Percentiles rank a stretch among this genome's conserved stretches.
Evolutionary conservation across 495 filamentous ascomycete species (phyloP).

Genomic region (Aspergillus mulundensis): DNA sequence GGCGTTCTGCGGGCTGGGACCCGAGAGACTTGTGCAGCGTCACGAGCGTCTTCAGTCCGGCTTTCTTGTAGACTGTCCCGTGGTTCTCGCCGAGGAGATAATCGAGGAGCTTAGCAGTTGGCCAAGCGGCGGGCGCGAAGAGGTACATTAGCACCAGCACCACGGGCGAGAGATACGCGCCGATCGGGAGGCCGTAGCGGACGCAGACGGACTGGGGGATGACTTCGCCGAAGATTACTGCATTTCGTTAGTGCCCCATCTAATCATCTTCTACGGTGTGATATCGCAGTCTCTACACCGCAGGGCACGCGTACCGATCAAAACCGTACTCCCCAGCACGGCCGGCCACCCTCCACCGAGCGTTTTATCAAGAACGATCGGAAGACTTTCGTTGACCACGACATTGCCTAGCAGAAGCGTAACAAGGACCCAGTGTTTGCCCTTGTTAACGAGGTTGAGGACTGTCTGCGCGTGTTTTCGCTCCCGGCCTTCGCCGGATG

Average conservation of each 20-base stretch:
- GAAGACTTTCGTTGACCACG: conserved; percentile 95
- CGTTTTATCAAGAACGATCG: conserved; percentile 88
- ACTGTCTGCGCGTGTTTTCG: conserved; percentile 77
- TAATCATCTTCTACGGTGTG: neutral
- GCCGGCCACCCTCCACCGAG: conserved; percentile 96
- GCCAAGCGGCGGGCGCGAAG: conserved; percentile 82
- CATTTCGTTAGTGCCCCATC: conserved; percentile 14
- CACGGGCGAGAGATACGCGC: conserved; percentile 85
- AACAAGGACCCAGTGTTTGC: conserved; percentile 98
- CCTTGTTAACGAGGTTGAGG: conserved; percentile 72
- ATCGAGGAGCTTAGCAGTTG: conserved; percentile 84
- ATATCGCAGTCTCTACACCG: too few species aligned
- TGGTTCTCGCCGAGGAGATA: conserved; percentile 84
- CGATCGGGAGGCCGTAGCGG: conserved; percentile 90
- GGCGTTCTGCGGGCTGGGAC: conserved; percentile 69
- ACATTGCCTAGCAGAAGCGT: conserved; percentile 95
- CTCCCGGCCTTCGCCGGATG: conserved; percentile 73
- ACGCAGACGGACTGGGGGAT: conserved; percentile 95
- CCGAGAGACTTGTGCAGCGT: conserved; percentile 90
- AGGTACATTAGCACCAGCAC: conserved; percentile 89
- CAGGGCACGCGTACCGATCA: conserved; percentile 84
- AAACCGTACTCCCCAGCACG: conserved; percentile 81
- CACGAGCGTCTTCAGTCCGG: conserved; percentile 83
- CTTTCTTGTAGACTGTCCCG: conserved; percentile 92
- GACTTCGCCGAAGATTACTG: conserved; percentile 96